Evolutionary conservation across 768 basidiomycete genomes (phyloP), one percentile per base, ranked within the genome.

Genomic region (Lentinula lateritia): DNA sequence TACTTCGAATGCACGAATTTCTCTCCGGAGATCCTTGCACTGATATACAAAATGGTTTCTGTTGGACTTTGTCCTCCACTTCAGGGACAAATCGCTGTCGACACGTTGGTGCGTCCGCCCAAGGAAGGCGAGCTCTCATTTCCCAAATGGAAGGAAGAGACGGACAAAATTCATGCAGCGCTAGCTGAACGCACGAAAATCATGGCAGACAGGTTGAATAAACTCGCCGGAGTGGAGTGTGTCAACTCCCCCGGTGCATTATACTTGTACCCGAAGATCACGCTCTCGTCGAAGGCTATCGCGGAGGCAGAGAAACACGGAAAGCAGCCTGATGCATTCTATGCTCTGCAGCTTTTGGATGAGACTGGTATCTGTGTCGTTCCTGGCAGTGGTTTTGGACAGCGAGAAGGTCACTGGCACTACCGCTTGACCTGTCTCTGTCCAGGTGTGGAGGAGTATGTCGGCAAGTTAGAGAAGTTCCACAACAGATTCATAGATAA

Each of bases 21-120:
- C 66, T 70, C 80, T 12, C 78, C 86, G 7, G 88, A 93, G 34
- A 81, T 96, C 62, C 77, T 90, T 63, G 93, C 90, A 15, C 83
- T 92, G 70, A 84, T 98, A 56, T 98, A 98, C 82, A 99, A 98
- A 80, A 95, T 99, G 88, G 92, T 93, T 58, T 88, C 85, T 66
- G 92, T 98, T 60, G 82, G 83, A 2, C 83, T 98, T 20, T 98
- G 96, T 74, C 93, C 97, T 35, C 90, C 95, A 2, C 78, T 97
- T 6, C 78, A 85, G 2, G 97, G 97, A 20, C 93, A 98, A 78
- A 86, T 99, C 70, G 94, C 92, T 43, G 90, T 99, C 16, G 96
- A 98, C 73, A 86, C 86, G 64, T 86, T 97, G 82, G 90, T 98
- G n/a, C 84, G 92, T 32, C 94, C 96, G 18, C 96, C 96, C 1